These are phyloP conservation scores for Cutaneotrichosporon spelunceum DNA, from an alignment of 1,284 basidiomycete genomes.

Conservation along the genomic window DNA sequence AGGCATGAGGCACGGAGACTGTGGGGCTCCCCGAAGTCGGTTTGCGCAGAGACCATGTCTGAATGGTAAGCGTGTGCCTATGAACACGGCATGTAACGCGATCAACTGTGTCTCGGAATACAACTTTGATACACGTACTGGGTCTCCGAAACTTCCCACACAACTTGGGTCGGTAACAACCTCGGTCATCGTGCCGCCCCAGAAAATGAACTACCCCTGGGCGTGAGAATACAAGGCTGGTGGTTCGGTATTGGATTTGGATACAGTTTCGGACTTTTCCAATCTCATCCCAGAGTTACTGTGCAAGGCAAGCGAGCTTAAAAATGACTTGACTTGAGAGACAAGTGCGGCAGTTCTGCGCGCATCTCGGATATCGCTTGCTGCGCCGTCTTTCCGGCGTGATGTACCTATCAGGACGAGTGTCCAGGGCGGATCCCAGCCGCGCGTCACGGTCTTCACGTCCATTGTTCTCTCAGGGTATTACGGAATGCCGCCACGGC, in stretches of 20 bases:
- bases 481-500: not conserved
- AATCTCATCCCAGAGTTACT: too few relatives aligned
- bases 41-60: not conserved
- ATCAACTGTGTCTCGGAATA: not conserved
- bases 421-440: not conserved
- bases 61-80: not conserved
- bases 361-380: not conserved
- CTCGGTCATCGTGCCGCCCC: not conserved
- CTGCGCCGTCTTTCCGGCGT: not conserved
- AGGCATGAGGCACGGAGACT: not conserved
- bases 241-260: too few relatives aligned
- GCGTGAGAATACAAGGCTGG: too few relatives aligned
- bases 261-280: too few relatives aligned
- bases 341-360: not conserved
- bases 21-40: not conserved
- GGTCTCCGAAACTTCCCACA: not conserved
- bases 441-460: not conserved
- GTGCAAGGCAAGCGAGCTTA: not conserved
- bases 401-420: too few relatives aligned
- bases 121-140: not conserved
- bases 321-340: too few relatives aligned
- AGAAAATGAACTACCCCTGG: not conserved
- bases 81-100: not conserved
- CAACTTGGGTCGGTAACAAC: not conserved
- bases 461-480: not conserved